Base-by-base conservation (phyloP, 2,329 filamentous ascomycete species). In the Rhynchosporium secalis region DNA sequence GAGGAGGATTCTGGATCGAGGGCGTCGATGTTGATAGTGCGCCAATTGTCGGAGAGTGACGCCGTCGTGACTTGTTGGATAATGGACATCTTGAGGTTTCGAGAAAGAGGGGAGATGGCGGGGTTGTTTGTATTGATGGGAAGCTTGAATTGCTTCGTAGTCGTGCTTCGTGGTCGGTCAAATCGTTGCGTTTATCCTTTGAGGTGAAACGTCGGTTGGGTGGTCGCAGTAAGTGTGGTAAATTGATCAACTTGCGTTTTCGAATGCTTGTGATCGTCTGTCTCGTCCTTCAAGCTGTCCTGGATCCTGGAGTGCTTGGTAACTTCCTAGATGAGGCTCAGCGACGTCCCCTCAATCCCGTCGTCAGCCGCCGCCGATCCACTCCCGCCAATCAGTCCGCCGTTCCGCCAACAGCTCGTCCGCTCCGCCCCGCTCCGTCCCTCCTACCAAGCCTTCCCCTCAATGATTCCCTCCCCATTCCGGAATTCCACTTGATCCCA, bases 11-110 rank as follows among this genome's bases (percentile, higher is more conserved):
- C 93, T 63, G 93, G 91, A 76, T 95, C 90, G 72, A 96, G 84
- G 70, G 89, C 88, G 76, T 97, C 93, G 76, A 97, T 89, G 83
- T 97, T 92, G 83, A 97, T 95, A 69, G 92, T 96, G 77, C 93
- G 91, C 86, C 86, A 88, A 73, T 84, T 83, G 70, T 88, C 86
- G 76, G 79, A 79, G 60, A 88, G 80, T 69, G 85, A 80, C 61
- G 83, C 82, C 63, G 79, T 77, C 56, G 81, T 84, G 77, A 86
- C 82, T 75, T 88, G 84, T 74, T 87, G 86, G 70, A 87, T 87
- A 73, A 88, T 86, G 58, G 86, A 88, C 86, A 88, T 88, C 55
- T 60, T 68, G 62, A 38, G 41, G 49, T 48, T 36, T 36, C 33
- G 33, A 36, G 6, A 36, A 1, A 6, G 28, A 47, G 31, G 51